Conservation (phyloP, 164 flowering plant genomes). For the Nymphaea colorata region DNA sequence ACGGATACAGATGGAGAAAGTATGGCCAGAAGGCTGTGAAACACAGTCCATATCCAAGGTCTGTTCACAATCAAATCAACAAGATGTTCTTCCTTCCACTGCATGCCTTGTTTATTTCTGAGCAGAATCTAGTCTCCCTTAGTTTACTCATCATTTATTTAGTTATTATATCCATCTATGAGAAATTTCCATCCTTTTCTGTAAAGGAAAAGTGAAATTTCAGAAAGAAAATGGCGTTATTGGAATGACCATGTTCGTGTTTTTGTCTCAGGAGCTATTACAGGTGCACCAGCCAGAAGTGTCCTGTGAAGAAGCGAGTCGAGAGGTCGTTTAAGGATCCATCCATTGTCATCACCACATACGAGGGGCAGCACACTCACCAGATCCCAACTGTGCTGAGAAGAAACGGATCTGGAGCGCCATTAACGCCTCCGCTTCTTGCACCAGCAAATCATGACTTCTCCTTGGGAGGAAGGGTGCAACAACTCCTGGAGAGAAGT, state of each 20-base stretch:
- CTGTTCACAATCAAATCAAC: background rate
- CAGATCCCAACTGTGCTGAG: conserved; percentile 59
- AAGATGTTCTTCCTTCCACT: background rate
- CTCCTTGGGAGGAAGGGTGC: background rate
- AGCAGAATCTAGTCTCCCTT: no score
- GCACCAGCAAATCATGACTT: conserved; percentile 7
- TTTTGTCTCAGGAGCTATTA: conserved; percentile 69
- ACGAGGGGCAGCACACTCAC: conserved; percentile 90
- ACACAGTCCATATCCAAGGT: conserved; percentile 81
- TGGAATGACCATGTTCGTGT: background rate
- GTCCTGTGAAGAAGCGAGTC: conserved; percentile 79
- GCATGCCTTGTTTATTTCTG: background rate
- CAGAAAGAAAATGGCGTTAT: background rate
- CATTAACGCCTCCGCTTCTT: conserved; percentile 32
- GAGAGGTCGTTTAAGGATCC: conserved; percentile 84
- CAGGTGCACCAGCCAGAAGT: conserved; percentile 82
- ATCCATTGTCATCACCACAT: conserved; percentile 70
- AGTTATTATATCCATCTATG: background rate
- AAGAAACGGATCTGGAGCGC: conserved; percentile 32
- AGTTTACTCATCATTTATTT: background rate
- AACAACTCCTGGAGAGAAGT: background rate
- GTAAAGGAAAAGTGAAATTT: no score
- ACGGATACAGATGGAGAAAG: conserved; percentile 87
- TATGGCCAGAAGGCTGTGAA: conserved; percentile 85
- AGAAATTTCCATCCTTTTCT: background rate